Conservation (phyloP, 2,329 filamentous ascomycete genomes). For the Fusarium pseudograminearum region DNA sequence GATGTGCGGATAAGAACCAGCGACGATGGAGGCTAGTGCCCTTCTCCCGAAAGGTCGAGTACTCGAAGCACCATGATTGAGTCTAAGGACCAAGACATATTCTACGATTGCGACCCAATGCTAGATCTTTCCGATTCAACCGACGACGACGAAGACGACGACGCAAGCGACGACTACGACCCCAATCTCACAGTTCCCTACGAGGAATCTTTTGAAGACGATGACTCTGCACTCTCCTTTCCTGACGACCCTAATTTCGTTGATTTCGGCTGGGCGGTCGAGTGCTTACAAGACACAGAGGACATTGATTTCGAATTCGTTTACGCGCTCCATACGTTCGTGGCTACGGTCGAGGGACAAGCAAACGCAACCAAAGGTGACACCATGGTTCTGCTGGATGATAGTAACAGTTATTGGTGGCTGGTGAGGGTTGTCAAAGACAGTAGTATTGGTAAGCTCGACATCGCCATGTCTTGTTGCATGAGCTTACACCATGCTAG, state of each 20-base stretch:
- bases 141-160: slow-evolving; percentile 38
- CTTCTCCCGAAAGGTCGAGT: slow-evolving; percentile 24
- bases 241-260: slow-evolving; percentile 70
- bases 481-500: slow-evolving; percentile 60
- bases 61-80: background rate
- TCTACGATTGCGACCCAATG: slow-evolving; percentile 33
- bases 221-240: slow-evolving; percentile 65
- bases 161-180: slow-evolving; percentile 45
- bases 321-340: slow-evolving; percentile 96
- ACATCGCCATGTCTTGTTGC: background rate
- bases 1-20: background rate
- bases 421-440: slow-evolving; percentile 97
- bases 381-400: slow-evolving; percentile 97
- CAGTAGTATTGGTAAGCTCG: slow-evolving; percentile 80
- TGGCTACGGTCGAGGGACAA: slow-evolving; percentile 97
- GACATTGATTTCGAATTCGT: slow-evolving; percentile 99
- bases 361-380: slow-evolving; percentile 98
- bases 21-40: slow-evolving; percentile 38
- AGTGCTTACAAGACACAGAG: slow-evolving; percentile 94
- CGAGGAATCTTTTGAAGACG: slow-evolving; percentile 59
- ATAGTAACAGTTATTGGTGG: slow-evolving; percentile 99
- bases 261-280: slow-evolving; percentile 79
- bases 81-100: slow-evolving; percentile 27
- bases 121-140: slow-evolving; percentile 22
- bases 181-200: slow-evolving; percentile 59